Base-by-base conservation (phyloP, 176 grass and related monocot species). In the Eragrostis curvula region DNA sequence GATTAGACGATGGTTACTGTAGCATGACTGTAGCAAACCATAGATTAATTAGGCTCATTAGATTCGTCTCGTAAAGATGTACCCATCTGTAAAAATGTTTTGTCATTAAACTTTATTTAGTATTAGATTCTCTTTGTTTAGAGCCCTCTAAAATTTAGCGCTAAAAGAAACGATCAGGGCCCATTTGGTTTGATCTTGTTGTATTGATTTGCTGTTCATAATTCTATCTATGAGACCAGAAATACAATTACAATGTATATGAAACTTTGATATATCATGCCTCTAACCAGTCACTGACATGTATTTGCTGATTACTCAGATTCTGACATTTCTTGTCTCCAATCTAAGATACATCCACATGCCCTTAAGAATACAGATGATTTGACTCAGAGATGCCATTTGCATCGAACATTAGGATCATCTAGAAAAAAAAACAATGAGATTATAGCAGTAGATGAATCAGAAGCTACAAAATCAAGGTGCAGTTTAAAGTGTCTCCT, bases 391-490 rank as follows among this genome's bases (percentile, higher is more conserved):
- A 48, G 23, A 36, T 40, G 12, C 63, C 52, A 36, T 45, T 27
- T 70, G 49, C 2, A 70, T 25, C 3, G 15, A 30, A 25, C 39
- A 69, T 53, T 58, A 29, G 27, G 15, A 36, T 64, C 47, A 41
- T 64, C 44, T 9, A 49, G 59, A 36, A 18, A 40, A 51, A 66
- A 36, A 15, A 21, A 2, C 18, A 68, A 39, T 57, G 7, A 39
- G 11, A n/a, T 29, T 11, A 41, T 68, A 68, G 59, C 46, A 36
- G 69, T 82, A 32, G 40, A 69, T 55, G 24, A 28, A 75, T 46
- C 23, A 50, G 44, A 5, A 50, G 55, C 62, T 61, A 44, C 10
- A 70, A 78, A 41, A 57, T 61, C 4, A 15, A 51, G 55, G 13
- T 13, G 45, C 12, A 55, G 75, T 9, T 43, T 21, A 2, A 58